phyloP scores from a whole-genome alignment of 1,139 yeast genomes.

The Pichia sp. region DNA sequence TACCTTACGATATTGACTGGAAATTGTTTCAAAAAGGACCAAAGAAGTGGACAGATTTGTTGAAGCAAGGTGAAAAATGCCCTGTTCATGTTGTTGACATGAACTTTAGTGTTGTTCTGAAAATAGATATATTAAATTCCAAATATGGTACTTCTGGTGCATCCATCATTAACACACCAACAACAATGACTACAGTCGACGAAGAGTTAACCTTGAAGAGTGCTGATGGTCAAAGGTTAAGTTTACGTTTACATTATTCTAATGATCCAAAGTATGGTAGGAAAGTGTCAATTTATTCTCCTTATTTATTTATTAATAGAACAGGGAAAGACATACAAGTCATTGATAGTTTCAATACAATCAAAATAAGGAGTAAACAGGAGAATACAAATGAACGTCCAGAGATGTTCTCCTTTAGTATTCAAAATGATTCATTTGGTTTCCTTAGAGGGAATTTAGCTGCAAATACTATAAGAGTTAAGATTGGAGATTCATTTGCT shows the following conservation, averaged over 20 bases:
- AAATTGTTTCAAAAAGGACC: constrained; percentile 70
- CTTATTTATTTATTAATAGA: constrained; percentile 75
- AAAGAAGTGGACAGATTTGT: constrained; percentile 60
- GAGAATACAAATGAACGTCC: constrained; percentile 39
- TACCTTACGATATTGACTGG: constrained; percentile 77
- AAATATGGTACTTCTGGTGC: constrained; percentile 70
- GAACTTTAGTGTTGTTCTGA: constrained; percentile 47
- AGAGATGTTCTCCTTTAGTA: constrained; percentile 71
- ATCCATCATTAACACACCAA: constrained; percentile 65
- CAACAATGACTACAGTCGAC: constrained; percentile 26
- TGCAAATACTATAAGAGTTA: constrained; percentile 61
- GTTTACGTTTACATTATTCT: constrained; percentile 59
- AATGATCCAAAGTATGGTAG: constrained; percentile 45
- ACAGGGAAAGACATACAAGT: constrained; percentile 64
- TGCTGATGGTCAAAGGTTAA: constrained; percentile 61
- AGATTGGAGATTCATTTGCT: constrained; percentile 66
- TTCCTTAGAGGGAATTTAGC: constrained; percentile 30
- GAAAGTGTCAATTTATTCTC: constrained; percentile 67
- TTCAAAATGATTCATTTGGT: constrained; percentile 34
- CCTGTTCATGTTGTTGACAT: constrained; percentile 78
- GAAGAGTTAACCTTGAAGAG: constrained; percentile 34
- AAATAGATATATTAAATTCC: constrained; percentile 60
- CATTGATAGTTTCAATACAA: constrained; percentile 46
- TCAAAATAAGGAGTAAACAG: constrained; percentile 29
- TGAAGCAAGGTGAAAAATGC: constrained; percentile 58